Base-by-base conservation (phyloP, 2,329 filamentous ascomycete genomes). In the Fusarium tricinctum region DNA sequence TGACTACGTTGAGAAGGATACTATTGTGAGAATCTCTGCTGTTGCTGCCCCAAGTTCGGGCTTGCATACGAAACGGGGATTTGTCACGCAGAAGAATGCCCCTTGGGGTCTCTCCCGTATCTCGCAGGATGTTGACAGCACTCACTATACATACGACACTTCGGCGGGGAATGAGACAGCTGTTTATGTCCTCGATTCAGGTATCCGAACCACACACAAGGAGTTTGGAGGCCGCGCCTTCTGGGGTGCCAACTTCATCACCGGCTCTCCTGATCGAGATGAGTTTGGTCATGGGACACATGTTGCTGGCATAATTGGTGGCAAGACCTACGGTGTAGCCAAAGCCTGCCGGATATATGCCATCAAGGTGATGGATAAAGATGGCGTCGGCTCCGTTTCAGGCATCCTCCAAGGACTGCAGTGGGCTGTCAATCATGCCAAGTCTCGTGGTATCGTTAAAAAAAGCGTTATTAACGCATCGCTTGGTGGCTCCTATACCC, bases 171-270 rank as follows among this genome's bases (percentile, higher is more conserved):
- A 66, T 22, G 72, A 66, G 1, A 50, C 52, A 9, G 80, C 75
- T 51, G 74, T 78, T 33, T 84, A 83, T 58, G 65, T 84, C 5
- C 75, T 84, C 53, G 82, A 84, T 65, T 81, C 81, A 1, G 82
- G 82, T 53, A 80, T 84, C 51, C 74, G 74, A 12, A 75, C 72
- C 14, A 53, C 73, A 3, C 82, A 84, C 61, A 39, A 47, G 2
- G 71, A 76, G 32, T 77, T 77, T 32, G 30, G 1, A 0, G 73
- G 73, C 9, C 71, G 75, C 9, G 77, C 75, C 7, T 14, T 55
- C 8, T 75, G 69, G 61, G 76, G 75, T 19, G 62, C 65, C 45
- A 78, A 76, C 35, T 71, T 66, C n/a, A 28, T 73, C 1, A 53
- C 38, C 6, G 50, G 71, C 40, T 68, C 77, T 13, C 73, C 71